Percentiles rank a stretch among this genome's conserved stretches.
Evolutionary conservation across 257 asterid species (phyloP).

Genomic region (Scutellaria minor): DNA sequence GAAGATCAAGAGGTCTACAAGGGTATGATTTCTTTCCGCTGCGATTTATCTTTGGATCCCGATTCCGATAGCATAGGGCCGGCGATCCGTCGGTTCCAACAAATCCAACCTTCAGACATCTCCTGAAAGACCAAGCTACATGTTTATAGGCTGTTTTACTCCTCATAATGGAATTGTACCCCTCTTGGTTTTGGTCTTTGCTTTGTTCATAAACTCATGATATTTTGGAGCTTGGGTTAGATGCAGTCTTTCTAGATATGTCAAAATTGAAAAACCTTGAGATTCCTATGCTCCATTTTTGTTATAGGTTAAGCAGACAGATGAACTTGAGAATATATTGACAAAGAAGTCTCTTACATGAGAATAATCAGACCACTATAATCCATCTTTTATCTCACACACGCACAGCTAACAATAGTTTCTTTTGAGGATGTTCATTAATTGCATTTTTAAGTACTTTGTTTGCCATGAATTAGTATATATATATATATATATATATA

Average conservation of each 20-base stretch:
- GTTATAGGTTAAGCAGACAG: slow-evolving; percentile 90
- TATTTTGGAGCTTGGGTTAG: too few relatives aligned
- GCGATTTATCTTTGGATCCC: too few relatives aligned
- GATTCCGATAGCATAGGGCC: too few relatives aligned
- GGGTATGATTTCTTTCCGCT: too few relatives aligned
- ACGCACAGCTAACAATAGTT: slow-evolving; percentile 3
- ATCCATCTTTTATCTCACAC: not conserved
- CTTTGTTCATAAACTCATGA: too few relatives aligned
- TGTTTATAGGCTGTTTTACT: too few relatives aligned
- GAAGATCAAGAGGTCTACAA: too few relatives aligned
- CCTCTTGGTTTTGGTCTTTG: too few relatives aligned
- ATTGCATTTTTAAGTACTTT: not conserved
- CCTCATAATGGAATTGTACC: too few relatives aligned
- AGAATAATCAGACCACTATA: not conserved
- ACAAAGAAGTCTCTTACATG: slow-evolving; percentile 81
- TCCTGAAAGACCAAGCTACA: too few relatives aligned
- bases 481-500: not conserved
- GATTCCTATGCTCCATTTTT: slow-evolving; percentile 17
- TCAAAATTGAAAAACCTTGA: slow-evolving; percentile 25
- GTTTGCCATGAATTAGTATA: not conserved
- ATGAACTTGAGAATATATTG: slow-evolving; percentile 96
- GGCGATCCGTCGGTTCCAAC: too few relatives aligned
- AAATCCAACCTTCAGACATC: too few relatives aligned
- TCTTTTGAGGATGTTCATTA: slow-evolving; percentile 2
- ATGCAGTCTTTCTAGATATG: not conserved